phyloP scores from a whole-genome alignment of 1,139 yeast genomes.

The Candida labiduridarum region DNA sequence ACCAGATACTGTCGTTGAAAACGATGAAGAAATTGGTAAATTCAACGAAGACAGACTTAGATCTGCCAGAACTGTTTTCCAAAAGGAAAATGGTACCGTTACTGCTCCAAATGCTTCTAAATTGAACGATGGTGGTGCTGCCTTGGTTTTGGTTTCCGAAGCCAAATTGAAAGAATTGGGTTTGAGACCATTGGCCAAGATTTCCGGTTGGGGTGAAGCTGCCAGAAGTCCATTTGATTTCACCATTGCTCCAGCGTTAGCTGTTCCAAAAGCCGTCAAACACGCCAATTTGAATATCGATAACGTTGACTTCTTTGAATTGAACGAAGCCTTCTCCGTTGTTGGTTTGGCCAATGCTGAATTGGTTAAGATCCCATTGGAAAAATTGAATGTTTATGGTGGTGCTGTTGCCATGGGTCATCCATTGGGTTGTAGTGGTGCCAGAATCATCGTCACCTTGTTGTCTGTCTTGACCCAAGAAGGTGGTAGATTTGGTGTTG shows the following conservation, averaged over 20 bases:
- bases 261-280: constrained; percentile 92
- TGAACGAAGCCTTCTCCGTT: constrained; percentile 96
- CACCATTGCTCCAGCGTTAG: constrained; percentile 92
- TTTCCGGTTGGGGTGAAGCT: constrained; percentile 97
- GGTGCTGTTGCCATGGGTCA: constrained; percentile 99
- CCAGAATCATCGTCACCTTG: constrained; percentile 88
- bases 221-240: constrained; percentile 92
- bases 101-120: constrained; percentile 97
- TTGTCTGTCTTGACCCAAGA: constrained; percentile 75
- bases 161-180: constrained; percentile 80
- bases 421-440: constrained; percentile 97
- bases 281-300: constrained; percentile 66
- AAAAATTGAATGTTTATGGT: constrained; percentile 90
- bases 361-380: constrained; percentile 62
- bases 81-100: constrained; percentile 88
- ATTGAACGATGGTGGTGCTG: constrained; percentile 97
- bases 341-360: constrained; percentile 91
- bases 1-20: constrained; percentile 71
- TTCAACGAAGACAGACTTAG: constrained; percentile 75
- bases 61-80: constrained; percentile 90
- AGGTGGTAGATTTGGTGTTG: constrained; percentile 87
- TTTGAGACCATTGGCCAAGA: constrained; percentile 83
- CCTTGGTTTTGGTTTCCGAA: constrained; percentile 83
- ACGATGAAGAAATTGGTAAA: constrained; percentile 75
- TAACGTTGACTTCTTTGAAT: constrained; percentile 80